phyloP scores from a whole-genome alignment of 2,329 filamentous ascomycete species.

The Xylaria sp. region DNA sequence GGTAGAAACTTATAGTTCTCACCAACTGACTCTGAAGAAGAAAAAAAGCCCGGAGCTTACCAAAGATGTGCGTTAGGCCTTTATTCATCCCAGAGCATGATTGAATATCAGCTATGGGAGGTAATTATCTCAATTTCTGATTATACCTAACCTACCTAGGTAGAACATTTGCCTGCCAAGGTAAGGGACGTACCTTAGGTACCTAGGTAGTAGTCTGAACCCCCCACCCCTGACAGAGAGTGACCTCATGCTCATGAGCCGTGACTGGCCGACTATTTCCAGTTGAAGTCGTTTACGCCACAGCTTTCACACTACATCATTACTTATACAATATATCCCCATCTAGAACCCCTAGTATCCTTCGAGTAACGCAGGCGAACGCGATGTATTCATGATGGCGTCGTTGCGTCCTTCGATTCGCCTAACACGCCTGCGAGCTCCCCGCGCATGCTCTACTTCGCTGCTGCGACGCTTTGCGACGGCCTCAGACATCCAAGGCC shows the following conservation, averaged over 20 bases:
- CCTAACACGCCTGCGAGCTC: slow-evolving; percentile 42
- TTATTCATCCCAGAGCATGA: too few relatives aligned
- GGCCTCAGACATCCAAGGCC: slow-evolving; percentile 46
- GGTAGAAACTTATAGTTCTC: too few relatives aligned
- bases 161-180: background rate
- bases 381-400: slow-evolving; percentile 49
- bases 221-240: background rate
- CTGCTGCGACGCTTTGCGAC: slow-evolving; percentile 47
- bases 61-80: too few relatives aligned
- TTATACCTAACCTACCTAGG: too few relatives aligned
- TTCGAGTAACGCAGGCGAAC: slow-evolving; percentile 12
- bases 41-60: too few relatives aligned
- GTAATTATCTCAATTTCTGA: background rate
- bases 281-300: slow-evolving; percentile 7
- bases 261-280: slow-evolving; percentile 34
- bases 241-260: slow-evolving; percentile 37
- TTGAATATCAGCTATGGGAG: background rate
- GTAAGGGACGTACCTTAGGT: background rate
- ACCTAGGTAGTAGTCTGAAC: background rate
- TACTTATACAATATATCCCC: background rate
- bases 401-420: slow-evolving; percentile 48
- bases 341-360: slow-evolving; percentile 3
- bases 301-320: slow-evolving; percentile 3
- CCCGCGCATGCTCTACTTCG: slow-evolving; percentile 33
- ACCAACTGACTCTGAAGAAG: too few relatives aligned